Evolutionary conservation across 495 filamentous ascomycete genomes (phyloP).

Genomic region (Lentithecium fluviatile): DNA sequence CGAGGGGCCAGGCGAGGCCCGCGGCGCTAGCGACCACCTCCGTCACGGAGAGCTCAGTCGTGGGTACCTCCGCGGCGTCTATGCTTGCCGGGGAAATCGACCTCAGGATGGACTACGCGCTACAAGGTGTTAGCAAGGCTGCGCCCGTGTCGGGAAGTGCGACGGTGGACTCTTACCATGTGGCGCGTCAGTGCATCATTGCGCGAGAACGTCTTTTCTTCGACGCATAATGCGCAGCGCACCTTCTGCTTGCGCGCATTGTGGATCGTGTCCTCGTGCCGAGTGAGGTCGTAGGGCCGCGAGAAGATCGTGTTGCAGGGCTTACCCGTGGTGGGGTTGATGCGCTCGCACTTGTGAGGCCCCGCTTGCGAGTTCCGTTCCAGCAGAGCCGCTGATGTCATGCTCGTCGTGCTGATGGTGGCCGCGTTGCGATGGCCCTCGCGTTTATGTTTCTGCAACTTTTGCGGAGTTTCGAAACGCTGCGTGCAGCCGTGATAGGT

Average conservation of each 20-base stretch:
- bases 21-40: neutral
- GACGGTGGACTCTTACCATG: constrained; percentile 50
- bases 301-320: constrained; percentile 96
- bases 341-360: constrained; percentile 84
- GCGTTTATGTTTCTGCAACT: constrained; percentile 93
- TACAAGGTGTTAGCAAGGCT: constrained; percentile 23
- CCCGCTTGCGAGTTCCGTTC: constrained; percentile 77
- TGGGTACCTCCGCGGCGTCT: constrained; percentile 34
- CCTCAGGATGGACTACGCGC: constrained; percentile 81
- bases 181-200: constrained; percentile 91
- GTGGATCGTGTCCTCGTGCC: constrained; percentile 97
- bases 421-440: constrained; percentile 70
- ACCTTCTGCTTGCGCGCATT: constrained; percentile 93
- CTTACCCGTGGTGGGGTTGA: constrained; percentile 94
- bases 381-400: constrained; percentile 53
- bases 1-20: neutral
- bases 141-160: neutral
- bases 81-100: constrained; percentile 73
- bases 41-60: constrained; percentile 11
- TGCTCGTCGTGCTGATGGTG: constrained; percentile 44
- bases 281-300: constrained; percentile 94
- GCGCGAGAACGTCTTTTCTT: constrained; percentile 93
- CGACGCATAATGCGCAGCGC: constrained; percentile 90
- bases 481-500: constrained; percentile 87
- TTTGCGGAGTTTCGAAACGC: constrained; percentile 81